These are phyloP conservation scores for Prorocentrum cordatum DNA, from an alignment of 169 alveolate species.

Conservation along the genomic window DNA sequence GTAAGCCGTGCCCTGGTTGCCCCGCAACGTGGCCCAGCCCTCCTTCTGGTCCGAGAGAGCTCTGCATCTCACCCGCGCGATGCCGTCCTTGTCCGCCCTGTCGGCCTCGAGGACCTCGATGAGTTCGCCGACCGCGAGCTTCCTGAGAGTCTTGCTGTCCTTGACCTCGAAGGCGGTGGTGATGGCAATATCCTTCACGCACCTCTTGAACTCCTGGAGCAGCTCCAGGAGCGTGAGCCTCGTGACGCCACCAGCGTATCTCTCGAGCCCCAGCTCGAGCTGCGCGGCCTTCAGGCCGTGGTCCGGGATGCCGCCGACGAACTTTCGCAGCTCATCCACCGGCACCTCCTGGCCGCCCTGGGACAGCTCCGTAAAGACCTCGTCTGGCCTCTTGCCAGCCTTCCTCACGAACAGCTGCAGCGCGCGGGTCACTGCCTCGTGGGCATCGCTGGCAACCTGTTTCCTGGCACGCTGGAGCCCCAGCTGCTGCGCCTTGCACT, in stretches of 20 bases:
- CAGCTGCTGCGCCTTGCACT: too few relatives aligned
- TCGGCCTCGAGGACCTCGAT: not conserved
- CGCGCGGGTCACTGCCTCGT: too few relatives aligned
- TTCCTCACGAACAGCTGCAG: too few relatives aligned
- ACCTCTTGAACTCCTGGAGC: not conserved
- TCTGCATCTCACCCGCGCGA: not conserved
- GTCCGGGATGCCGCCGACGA: not conserved
- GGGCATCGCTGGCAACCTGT: too few relatives aligned
- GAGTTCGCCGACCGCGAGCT: not conserved
- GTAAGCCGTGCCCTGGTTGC: not conserved
- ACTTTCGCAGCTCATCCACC: not conserved
- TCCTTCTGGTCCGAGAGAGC: not conserved
- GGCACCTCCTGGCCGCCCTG: not conserved
- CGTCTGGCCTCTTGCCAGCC: too few relatives aligned
- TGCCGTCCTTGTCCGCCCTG: not conserved
- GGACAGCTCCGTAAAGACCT: too few relatives aligned
- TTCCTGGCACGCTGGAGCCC: too few relatives aligned
- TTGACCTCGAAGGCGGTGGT: not conserved
- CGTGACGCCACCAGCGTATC: not conserved
- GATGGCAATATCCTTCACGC: not conserved
- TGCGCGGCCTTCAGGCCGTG: not conserved
- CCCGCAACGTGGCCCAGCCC: not conserved
- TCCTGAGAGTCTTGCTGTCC: not conserved
- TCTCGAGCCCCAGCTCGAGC: not conserved
- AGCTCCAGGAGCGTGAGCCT: not conserved